Evolutionary conservation across 2,329 filamentous ascomycete species (phyloP), one percentile per base, ranked within the genome.

Genomic region (Orbilia quercus): DNA sequence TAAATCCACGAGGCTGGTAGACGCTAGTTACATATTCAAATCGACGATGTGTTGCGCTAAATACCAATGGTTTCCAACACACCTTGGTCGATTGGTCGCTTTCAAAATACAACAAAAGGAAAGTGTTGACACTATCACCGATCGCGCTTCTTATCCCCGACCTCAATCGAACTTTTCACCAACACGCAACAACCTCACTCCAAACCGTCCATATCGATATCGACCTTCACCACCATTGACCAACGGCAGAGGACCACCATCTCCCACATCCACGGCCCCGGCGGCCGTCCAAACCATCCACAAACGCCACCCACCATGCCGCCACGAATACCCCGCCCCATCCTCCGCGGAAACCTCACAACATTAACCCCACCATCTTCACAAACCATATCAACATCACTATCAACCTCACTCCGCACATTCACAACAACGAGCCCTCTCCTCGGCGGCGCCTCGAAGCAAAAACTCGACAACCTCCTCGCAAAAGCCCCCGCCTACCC

Each of bases 401-500:
- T n/a, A n/a, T n/a, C n/a, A n/a, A n/a, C n/a, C n/a, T n/a, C n/a
- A n/a, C n/a, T 62, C 51, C 80, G 80, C 48, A 76, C 71, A 51
- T 82, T 82, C 77, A 76, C 77, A 48, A 75, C 76, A 28, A 76
- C 79, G 11, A 74, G 75, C 34, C 57, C 65, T 0, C 66, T 78
- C 40, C 44, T 64, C 16, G 79, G 79, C 57, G 81, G 81, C 74
- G 79, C 79, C 48, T 80, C 80, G 1, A 80, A 80, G 58, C 75
- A 79, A 20, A 78, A 80, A n/a, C 79, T 81, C 16, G 34, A 59
- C 53, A 59, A 76, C 34, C 59, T 78, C 31, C 72, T 78, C 40
- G 57, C 74, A 6, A 75, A 77, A 36, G 81, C 87, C 67, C 88
- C 88, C 9, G 82, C 84, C 1, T 95, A 95, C 80, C 91, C 91